Conservation (phyloP, 352 stramenopile genomes). For the Globisporangium acanthophoron region DNA sequence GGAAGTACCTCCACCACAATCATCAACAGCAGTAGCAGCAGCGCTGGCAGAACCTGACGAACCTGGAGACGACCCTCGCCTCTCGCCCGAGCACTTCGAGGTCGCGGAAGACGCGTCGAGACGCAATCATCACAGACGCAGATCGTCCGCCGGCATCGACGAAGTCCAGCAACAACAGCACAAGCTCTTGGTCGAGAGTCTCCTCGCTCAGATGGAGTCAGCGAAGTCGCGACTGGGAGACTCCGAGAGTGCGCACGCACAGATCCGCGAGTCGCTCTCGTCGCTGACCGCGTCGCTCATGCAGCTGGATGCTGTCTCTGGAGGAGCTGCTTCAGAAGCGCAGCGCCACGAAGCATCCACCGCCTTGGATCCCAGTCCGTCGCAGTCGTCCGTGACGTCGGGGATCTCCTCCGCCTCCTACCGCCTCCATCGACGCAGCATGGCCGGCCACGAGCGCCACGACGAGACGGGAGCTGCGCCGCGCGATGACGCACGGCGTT, state of each 20-base stretch:
- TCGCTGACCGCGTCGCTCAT: not conserved
- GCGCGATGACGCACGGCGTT: not conserved
- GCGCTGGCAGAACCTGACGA: not conserved
- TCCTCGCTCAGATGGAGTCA: slow-evolving; percentile 3
- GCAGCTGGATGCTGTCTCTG: slow-evolving; percentile 3
- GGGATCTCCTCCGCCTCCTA: not conserved
- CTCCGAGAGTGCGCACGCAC: not conserved
- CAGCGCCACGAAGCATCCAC: too few species aligned
- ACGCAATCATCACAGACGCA: not conserved
- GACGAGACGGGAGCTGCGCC: not conserved
- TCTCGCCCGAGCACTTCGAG: not conserved
- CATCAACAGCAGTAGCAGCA: not conserved
- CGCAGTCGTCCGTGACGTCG: too few species aligned
- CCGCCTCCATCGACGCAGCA: not conserved
- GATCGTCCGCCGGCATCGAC: not conserved
- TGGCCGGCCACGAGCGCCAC: slow-evolving; percentile 1
- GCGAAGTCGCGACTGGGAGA: not conserved
- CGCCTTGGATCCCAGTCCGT: not conserved
- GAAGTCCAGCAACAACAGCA: too few species aligned
- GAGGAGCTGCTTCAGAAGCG: not conserved
- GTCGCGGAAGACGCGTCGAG: not conserved
- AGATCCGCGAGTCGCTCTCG: not conserved
- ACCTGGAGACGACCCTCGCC: not conserved
- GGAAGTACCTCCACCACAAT: not conserved
- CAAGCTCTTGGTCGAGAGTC: not conserved